Evolutionary conservation across 2,329 filamentous ascomycete genomes (phyloP).

Genomic region (Onygena corvina): DNA sequence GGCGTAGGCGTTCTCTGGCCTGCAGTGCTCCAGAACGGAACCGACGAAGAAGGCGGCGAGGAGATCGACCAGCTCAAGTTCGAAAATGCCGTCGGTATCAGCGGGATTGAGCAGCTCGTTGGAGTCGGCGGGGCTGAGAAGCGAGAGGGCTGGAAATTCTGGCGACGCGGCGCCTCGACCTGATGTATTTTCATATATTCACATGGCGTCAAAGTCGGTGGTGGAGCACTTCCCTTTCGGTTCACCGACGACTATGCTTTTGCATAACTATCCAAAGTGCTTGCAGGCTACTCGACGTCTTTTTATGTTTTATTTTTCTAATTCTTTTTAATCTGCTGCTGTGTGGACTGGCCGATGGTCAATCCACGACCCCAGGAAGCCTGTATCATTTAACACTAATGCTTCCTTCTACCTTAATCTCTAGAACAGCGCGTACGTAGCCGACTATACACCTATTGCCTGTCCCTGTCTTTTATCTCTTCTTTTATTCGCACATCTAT

Average conservation of each 20-base stretch:
- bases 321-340: background rate
- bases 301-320: background rate
- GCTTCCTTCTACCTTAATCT: no score
- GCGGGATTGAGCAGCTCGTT: constrained; percentile 77
- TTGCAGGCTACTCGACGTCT: background rate
- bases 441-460: no score
- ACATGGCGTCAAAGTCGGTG: background rate
- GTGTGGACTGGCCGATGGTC: no score
- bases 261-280: background rate
- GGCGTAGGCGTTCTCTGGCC: constrained; percentile 92
- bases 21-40: constrained; percentile 74
- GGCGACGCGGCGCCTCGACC: constrained; percentile 39
- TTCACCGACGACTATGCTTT: background rate
- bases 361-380: no score
- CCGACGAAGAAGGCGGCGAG: constrained; percentile 69
- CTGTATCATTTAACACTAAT: no score
- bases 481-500: background rate
- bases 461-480: no score
- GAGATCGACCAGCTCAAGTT: constrained; percentile 89
- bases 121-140: constrained; percentile 62
- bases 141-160: constrained; percentile 76
- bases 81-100: constrained; percentile 67
- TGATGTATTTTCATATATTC: background rate
- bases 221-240: background rate
- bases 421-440: no score